A percentile compares a stretch with the other conserved stretches of the same genome.
These are phyloP conservation scores for Yarrowia yakushimensis DNA, from an alignment of 805 yeast species.

Conservation along the genomic window DNA sequence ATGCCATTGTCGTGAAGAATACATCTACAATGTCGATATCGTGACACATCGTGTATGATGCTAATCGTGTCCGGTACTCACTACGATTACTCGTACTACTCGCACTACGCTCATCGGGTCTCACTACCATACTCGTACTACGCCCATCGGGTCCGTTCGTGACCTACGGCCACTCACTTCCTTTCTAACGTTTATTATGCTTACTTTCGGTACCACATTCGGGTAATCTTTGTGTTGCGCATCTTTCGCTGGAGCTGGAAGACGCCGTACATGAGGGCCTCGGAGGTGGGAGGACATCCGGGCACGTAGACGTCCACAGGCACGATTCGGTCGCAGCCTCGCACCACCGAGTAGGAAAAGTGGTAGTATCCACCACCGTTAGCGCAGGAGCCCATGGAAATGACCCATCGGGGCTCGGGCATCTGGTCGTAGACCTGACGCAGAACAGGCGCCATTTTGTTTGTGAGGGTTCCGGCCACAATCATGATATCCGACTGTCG, in stretches of 20 bases:
- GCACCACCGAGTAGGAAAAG: slow-evolving; percentile 80
- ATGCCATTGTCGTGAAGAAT: no score
- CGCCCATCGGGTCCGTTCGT: no score
- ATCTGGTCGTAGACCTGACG: slow-evolving; percentile 92
- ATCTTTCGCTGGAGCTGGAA: slow-evolving; percentile 87
- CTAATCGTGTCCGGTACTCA: no score
- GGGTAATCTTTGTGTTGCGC: slow-evolving; percentile 73
- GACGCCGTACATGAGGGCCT: slow-evolving; percentile 86
- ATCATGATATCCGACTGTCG: slow-evolving; percentile 90
- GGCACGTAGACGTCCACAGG: slow-evolving; percentile 91
- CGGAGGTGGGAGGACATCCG: slow-evolving; percentile 90
- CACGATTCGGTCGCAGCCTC: slow-evolving; percentile 84
- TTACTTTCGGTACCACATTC: slow-evolving; percentile 77
- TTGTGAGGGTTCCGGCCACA: slow-evolving; percentile 87
- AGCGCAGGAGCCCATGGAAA: slow-evolving; percentile 92
- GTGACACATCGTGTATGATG: no score
- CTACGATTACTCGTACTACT: no score
- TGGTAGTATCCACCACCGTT: slow-evolving; percentile 93
- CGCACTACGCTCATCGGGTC: no score
- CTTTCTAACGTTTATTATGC: background rate
- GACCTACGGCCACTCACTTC: background rate
- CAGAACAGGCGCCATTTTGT: slow-evolving; percentile 90
- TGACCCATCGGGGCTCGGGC: slow-evolving; percentile 94
- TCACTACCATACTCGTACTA: no score
- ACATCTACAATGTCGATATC: no score